These are phyloP conservation scores for Ascomycota sp. DNA, from an alignment of 2,329 filamentous ascomycete species.

Conservation along the genomic window DNA sequence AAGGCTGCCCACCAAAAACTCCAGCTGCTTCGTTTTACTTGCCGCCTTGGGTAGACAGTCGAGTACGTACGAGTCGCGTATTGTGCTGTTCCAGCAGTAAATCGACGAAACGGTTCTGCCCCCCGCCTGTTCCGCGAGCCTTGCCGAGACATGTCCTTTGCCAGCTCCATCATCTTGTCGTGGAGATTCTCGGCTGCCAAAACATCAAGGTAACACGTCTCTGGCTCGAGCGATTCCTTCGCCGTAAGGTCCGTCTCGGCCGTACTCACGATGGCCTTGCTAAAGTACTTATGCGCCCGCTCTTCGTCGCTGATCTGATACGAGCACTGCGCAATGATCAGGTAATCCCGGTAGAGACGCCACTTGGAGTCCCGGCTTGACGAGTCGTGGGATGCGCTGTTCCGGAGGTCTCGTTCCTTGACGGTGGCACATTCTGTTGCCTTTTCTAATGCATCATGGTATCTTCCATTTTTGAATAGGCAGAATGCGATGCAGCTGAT, in stretches of 20 bases:
- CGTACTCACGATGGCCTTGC: conserved; percentile 14
- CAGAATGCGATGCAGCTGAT: conserved; percentile 20
- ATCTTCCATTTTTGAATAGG: conserved; percentile 15
- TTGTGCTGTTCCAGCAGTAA: conserved; percentile 16
- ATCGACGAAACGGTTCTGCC: conserved; percentile 12
- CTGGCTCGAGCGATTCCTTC: conserved; percentile 16
- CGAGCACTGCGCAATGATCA: conserved; percentile 17
- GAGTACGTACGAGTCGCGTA: conserved; percentile 11
- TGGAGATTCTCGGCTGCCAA: conserved; percentile 17
- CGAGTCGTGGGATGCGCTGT: conserved; percentile 7
- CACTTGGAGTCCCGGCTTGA: conserved; percentile 12
- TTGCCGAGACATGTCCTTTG: conserved; percentile 12
- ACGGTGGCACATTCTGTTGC: conserved; percentile 16
- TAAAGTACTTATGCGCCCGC: conserved; percentile 14
- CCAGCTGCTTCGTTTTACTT: conserved; percentile 12
- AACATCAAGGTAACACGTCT: conserved; percentile 15
- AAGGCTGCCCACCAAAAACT: conserved; percentile 11
- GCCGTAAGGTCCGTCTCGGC: conserved; percentile 7
- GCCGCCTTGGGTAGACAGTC: conserved; percentile 22
- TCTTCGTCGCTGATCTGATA: conserved; percentile 12
- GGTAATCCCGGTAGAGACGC: conserved; percentile 20
- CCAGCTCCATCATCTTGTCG: conserved; percentile 13
- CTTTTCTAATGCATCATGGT: conserved; percentile 14
- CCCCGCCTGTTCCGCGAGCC: conserved; percentile 7
- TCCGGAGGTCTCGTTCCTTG: conserved; percentile 11